A percentile compares a stretch with the other conserved stretches of the same genome.
Conservation (phyloP, 441 rosid species). For the Hypseocharis bilobata region DNA sequence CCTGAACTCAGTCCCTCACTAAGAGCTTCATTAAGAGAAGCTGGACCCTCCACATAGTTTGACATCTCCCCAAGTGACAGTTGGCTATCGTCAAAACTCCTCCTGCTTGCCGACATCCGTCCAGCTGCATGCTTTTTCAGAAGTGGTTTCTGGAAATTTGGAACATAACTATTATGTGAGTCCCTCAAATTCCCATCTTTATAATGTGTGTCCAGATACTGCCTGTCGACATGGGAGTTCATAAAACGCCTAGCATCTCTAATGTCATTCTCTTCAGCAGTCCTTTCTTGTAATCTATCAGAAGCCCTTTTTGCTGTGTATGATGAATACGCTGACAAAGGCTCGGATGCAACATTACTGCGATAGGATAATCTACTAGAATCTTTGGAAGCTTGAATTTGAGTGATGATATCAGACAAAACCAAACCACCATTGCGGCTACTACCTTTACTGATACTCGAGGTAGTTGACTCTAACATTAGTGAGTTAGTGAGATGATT, state of each 20-base stretch:
- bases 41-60: constrained; percentile 73
- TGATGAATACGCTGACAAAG: constrained; percentile 52
- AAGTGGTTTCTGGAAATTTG: constrained; percentile 96
- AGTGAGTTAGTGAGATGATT: constrained; percentile 42
- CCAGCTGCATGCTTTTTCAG: constrained; percentile 71
- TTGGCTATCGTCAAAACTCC: constrained; percentile 92
- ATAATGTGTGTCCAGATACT: constrained; percentile 46
- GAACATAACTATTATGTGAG: constrained; percentile 62
- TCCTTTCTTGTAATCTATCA: constrained; percentile 58
- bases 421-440: constrained; percentile 76
- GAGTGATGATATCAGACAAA: constrained; percentile 78
- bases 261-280: constrained; percentile 53
- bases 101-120: constrained; percentile 74
- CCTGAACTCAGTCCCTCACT: constrained; percentile 77
- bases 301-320: constrained; percentile 56
- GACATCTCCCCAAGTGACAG: constrained; percentile 66
- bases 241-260: constrained; percentile 56
- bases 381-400: constrained; percentile 93
- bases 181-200: constrained; percentile 55
- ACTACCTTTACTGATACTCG: constrained; percentile 45
- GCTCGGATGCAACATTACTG: constrained; percentile 44
- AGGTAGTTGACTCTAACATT: constrained; percentile 44
- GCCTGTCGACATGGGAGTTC: constrained; percentile 56
- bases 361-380: constrained; percentile 62
- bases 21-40: constrained; percentile 74